Percentiles rank a stretch among this genome's conserved stretches.
These are phyloP conservation scores for Arabidopsis hybrid DNA, from an alignment of 441 rosid species.

Conservation along the genomic window DNA sequence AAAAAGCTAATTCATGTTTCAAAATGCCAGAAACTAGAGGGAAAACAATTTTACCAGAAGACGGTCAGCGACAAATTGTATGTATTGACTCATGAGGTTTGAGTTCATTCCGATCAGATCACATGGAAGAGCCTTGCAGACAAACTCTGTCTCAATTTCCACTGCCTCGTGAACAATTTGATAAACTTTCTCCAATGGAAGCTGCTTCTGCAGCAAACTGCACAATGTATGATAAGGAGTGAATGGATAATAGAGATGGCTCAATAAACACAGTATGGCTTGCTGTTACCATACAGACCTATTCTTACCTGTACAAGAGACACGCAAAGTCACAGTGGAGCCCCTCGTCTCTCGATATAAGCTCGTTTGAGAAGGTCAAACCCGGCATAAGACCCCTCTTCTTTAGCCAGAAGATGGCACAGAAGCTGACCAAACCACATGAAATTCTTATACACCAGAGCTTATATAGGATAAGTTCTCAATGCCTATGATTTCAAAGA, in stretches of 20 bases:
- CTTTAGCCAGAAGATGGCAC: slow-evolving; percentile 96
- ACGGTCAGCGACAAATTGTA: slow-evolving; percentile 87
- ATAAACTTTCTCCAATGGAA: slow-evolving; percentile 65
- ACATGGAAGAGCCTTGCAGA: slow-evolving; percentile 87
- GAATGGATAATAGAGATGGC: neutral
- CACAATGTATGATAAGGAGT: slow-evolving; percentile 27
- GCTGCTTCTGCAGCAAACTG: slow-evolving; percentile 74
- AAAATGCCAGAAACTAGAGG: neutral
- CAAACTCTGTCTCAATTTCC: slow-evolving; percentile 87
- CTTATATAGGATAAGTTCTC: neutral
- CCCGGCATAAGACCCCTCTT: slow-evolving; percentile 98
- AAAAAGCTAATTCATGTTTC: neutral
- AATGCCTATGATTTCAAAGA: neutral
- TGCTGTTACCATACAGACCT: neutral
- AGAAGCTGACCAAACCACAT: slow-evolving; percentile 63
- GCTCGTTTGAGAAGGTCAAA: slow-evolving; percentile 91
- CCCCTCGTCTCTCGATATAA: slow-evolving; percentile 94
- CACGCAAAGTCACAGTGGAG: slow-evolving; percentile 98
- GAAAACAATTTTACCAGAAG: slow-evolving; percentile 61
- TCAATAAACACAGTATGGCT: neutral
- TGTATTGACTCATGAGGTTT: slow-evolving; percentile 86
- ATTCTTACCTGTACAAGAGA: slow-evolving; percentile 71
- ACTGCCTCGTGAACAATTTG: slow-evolving; percentile 79
- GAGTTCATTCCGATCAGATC: slow-evolving; percentile 90
- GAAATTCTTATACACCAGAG: neutral